phyloP scores from a whole-genome alignment of 129 eudicot species.

The Chrysanthemum seticuspe region DNA sequence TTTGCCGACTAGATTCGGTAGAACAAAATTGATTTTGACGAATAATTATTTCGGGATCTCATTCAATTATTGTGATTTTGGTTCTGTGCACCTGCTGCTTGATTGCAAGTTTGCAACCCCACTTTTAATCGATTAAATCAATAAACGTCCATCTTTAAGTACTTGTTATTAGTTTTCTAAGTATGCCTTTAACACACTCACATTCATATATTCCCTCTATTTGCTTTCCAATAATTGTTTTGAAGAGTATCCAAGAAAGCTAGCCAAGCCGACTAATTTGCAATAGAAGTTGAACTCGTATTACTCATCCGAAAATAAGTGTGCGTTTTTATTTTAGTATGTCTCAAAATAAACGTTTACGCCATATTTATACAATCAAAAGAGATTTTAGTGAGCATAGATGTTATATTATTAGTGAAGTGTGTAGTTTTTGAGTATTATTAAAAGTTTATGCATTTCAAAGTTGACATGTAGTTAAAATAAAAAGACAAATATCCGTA shows the following conservation, averaged over 20 bases:
- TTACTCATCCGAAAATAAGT: too few species aligned
- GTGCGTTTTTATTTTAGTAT: too few species aligned
- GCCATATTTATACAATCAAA: too few species aligned
- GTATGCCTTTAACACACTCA: constrained; percentile 8
- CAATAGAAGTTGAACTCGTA: background rate
- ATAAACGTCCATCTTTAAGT: background rate
- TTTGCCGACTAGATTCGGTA: background rate
- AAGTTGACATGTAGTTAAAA: too few species aligned
- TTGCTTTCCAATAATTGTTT: constrained; percentile 22
- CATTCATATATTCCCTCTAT: constrained; percentile 15
- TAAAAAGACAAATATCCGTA: too few species aligned
- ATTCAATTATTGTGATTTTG: constrained; percentile 27
- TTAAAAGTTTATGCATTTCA: too few species aligned
- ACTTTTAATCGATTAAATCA: constrained; percentile 26
- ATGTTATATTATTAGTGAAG: too few species aligned
- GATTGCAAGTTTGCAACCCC: constrained; percentile 24
- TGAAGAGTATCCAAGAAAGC: constrained; percentile 9
- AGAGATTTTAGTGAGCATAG: too few species aligned
- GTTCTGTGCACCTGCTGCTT: constrained; percentile 37
- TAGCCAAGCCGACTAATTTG: constrained; percentile 4
- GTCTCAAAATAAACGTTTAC: too few species aligned
- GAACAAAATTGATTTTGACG: constrained; percentile 12
- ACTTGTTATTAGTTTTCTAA: constrained; percentile 10
- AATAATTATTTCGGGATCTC: constrained; percentile 8
- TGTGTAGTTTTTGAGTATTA: too few species aligned